Conservation (phyloP, 1,284 basidiomycete genomes). For the Malassezia pachydermatis region DNA sequence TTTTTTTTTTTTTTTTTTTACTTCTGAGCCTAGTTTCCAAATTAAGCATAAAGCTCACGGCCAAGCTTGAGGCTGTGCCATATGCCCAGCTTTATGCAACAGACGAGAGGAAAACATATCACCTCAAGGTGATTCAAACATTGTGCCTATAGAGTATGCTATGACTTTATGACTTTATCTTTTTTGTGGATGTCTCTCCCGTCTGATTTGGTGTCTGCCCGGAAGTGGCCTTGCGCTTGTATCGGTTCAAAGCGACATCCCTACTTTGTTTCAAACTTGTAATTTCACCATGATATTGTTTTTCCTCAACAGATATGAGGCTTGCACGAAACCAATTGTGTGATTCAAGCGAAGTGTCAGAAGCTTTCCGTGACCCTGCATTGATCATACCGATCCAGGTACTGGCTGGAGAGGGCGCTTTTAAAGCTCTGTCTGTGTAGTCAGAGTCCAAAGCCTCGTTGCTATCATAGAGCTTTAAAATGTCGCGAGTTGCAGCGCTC, state of each 20-base stretch:
- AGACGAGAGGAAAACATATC: too few species aligned
- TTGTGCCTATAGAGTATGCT: too few species aligned
- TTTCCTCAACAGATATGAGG: background rate
- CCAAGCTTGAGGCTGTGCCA: too few species aligned
- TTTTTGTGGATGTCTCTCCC: too few species aligned
- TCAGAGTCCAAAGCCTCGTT: background rate
- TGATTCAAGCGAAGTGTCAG: background rate
- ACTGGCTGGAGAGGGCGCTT: background rate
- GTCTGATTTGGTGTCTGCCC: too few species aligned
- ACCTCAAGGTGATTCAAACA: too few species aligned
- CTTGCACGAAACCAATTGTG: background rate
- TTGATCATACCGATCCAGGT: background rate
- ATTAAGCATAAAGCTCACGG: too few species aligned
- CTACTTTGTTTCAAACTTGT: slow-evolving; percentile 1
- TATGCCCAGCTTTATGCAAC: too few species aligned
- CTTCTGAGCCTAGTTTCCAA: too few species aligned
- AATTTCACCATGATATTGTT: background rate
- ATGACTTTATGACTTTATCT: too few species aligned
- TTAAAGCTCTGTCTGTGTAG: background rate
- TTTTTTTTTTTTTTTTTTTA: too few species aligned
- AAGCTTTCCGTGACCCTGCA: background rate
- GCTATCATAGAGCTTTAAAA: background rate
- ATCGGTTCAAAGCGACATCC: background rate
- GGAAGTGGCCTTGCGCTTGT: too few species aligned
- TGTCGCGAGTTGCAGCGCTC: background rate